phyloP scores from a whole-genome alignment of 306 rosid species.

The Lathyrus sativus region DNA sequence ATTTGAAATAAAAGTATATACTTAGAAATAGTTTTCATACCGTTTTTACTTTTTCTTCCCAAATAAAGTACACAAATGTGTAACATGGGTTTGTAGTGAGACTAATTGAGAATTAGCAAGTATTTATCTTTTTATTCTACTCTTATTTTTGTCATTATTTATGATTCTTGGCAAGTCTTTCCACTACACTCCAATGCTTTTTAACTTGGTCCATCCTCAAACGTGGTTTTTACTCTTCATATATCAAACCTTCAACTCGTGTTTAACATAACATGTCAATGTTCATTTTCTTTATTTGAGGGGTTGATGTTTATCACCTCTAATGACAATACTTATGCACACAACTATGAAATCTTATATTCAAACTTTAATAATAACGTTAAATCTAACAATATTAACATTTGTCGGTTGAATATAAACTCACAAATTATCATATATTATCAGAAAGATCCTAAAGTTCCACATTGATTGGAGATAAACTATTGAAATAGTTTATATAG shows the following conservation, averaged over 20 bases:
- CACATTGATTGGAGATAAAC: too few relatives aligned
- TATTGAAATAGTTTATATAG: too few relatives aligned
- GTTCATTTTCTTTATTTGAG: neutral
- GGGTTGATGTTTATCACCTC: too few relatives aligned
- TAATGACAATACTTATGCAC: too few relatives aligned
- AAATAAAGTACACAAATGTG: constrained; percentile 24
- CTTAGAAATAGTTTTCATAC: constrained; percentile 21
- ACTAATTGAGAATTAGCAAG: constrained; percentile 24
- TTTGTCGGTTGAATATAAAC: too few relatives aligned
- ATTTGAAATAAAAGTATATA: constrained; percentile 13
- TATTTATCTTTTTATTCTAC: constrained; percentile 19
- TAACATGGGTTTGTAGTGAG: constrained; percentile 50
- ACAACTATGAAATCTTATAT: too few relatives aligned
- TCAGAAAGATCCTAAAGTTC: too few relatives aligned
- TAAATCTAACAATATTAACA: too few relatives aligned
- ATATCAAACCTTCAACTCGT: constrained; percentile 9
- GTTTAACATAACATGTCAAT: constrained; percentile 2
- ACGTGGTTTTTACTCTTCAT: constrained; percentile 31
- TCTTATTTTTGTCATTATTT: constrained; percentile 30
- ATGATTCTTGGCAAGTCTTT: constrained; percentile 18
- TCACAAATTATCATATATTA: too few relatives aligned
- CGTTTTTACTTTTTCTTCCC: constrained; percentile 14
- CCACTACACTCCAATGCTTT: constrained; percentile 24
- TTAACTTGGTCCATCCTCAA: constrained; percentile 22
- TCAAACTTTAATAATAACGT: too few relatives aligned